Conservation (phyloP, 257 asterid genomes). For the Vinca minor region DNA sequence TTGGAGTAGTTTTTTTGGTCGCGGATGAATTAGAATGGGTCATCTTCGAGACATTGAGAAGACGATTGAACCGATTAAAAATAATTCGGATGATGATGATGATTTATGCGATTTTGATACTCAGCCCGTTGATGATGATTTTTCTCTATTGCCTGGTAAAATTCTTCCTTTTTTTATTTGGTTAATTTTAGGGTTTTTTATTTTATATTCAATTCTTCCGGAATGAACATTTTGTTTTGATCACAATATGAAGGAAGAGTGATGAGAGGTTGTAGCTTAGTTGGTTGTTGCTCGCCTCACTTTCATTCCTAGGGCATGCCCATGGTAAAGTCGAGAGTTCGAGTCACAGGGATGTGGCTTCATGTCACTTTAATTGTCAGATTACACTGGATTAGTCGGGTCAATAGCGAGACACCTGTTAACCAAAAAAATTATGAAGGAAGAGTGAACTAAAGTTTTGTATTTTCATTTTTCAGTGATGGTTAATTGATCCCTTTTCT, state of each 20-base stretch:
- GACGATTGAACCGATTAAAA: slow-evolving; percentile 11
- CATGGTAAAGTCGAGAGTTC: no score
- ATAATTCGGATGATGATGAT: slow-evolving; percentile 11
- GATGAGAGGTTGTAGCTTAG: no score
- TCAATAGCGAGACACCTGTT: no score
- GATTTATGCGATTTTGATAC: slow-evolving; percentile 28
- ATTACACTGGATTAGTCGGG: no score
- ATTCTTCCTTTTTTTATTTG: not conserved
- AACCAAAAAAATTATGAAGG: no score
- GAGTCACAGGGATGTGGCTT: no score
- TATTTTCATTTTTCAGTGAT: not conserved
- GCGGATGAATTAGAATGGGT: slow-evolving; percentile 40
- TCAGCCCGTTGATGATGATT: slow-evolving; percentile 35
- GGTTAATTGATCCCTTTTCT: not conserved
- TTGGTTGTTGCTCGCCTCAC: no score
- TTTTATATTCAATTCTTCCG: not conserved
- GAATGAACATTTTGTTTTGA: not conserved
- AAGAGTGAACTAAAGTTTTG: not conserved
- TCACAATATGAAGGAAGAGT: not conserved
- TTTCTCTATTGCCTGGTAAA: slow-evolving; percentile 33
- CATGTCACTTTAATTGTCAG: not conserved
- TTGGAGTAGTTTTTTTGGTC: not conserved
- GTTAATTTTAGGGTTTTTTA: no score
- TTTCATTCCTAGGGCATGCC: no score
- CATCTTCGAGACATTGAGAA: slow-evolving; percentile 19